Percentiles rank a stretch among this genome's conserved stretches.
These are phyloP conservation scores for Vigna angularis DNA, from an alignment of 306 rosid species.

Conservation along the genomic window DNA sequence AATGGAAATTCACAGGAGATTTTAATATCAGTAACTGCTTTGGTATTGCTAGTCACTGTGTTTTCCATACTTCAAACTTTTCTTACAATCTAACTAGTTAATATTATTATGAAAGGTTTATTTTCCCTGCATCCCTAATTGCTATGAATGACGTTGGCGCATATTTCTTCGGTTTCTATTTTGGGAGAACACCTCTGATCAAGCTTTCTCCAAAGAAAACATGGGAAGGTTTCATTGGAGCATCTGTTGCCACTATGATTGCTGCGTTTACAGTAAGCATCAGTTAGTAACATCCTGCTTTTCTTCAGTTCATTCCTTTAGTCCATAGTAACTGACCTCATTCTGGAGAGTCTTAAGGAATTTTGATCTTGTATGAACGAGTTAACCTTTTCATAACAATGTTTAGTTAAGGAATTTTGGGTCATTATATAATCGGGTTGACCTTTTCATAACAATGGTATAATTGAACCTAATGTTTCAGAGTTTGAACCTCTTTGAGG, in stretches of 20 bases:
- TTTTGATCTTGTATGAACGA: too few relatives aligned
- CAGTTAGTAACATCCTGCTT: slow-evolving; percentile 5
- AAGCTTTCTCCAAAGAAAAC: slow-evolving; percentile 99
- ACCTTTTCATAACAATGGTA: too few relatives aligned
- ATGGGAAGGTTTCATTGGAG: slow-evolving; percentile 99
- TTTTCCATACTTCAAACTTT: not conserved
- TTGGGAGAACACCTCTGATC: slow-evolving; percentile 93
- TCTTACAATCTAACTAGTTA: slow-evolving; percentile 16
- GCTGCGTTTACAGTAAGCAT: slow-evolving; percentile 83
- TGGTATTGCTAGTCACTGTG: not conserved
- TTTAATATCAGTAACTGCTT: not conserved
- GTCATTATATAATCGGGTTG: too few relatives aligned
- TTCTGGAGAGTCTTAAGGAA: too few relatives aligned
- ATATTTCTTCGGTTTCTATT: slow-evolving; percentile 89
- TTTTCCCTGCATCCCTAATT: slow-evolving; percentile 92
- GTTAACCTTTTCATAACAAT: too few relatives aligned
- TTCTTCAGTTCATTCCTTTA: not conserved
- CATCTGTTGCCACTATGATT: slow-evolving; percentile 86
- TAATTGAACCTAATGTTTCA: too few relatives aligned
- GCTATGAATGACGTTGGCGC: slow-evolving; percentile 95
- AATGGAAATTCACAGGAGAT: not conserved
- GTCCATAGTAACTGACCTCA: not conserved
- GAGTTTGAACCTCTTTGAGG: too few relatives aligned
- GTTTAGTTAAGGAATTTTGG: too few relatives aligned
- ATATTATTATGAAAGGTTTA: slow-evolving; percentile 68